A percentile compares a stretch with the other conserved stretches of the same genome.
Conservation (phyloP, 768 basidiomycete genomes). For the Leccinum truebloodii region DNA sequence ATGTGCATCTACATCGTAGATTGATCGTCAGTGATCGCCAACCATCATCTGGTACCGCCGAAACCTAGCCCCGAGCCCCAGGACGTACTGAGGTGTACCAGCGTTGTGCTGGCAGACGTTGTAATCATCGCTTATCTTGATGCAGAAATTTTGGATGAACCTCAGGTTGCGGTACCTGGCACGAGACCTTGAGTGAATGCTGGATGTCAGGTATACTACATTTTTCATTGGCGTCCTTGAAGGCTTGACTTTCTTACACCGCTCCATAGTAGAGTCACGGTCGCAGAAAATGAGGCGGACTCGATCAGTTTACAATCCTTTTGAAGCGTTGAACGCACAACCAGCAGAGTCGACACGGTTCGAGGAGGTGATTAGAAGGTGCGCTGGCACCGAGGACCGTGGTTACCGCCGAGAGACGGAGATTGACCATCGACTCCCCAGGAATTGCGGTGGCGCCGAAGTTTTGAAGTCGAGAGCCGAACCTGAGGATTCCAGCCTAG, state of each 20-base stretch:
- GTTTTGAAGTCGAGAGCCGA: not conserved
- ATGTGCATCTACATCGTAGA: not conserved
- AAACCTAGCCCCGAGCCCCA: not conserved
- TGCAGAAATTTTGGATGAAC: not conserved
- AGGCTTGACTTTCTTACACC: not conserved
- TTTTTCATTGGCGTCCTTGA: not conserved
- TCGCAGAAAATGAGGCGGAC: not conserved
- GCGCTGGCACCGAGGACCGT: not conserved
- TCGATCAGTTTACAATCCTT: not conserved
- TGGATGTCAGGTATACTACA: not conserved
- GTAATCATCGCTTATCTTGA: not conserved
- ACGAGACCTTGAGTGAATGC: not conserved
- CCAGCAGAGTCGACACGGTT: not conserved
- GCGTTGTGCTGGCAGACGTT: not conserved
- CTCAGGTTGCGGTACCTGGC: not conserved
- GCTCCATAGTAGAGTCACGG: not conserved
- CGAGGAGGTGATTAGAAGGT: not conserved
- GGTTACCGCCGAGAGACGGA: not conserved
- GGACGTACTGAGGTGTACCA: not conserved
- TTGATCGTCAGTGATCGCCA: conserved; percentile 2
- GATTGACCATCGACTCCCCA: not conserved
- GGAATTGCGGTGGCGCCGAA: not conserved
- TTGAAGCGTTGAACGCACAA: not conserved
- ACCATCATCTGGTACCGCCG: too few species aligned
- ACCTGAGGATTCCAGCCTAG: not conserved